A percentile compares a stretch with the other conserved stretches of the same genome.
These are phyloP conservation scores for Backusella macrospora DNA, from an alignment of 192 early-diverging fungal species.

Conservation along the genomic window DNA sequence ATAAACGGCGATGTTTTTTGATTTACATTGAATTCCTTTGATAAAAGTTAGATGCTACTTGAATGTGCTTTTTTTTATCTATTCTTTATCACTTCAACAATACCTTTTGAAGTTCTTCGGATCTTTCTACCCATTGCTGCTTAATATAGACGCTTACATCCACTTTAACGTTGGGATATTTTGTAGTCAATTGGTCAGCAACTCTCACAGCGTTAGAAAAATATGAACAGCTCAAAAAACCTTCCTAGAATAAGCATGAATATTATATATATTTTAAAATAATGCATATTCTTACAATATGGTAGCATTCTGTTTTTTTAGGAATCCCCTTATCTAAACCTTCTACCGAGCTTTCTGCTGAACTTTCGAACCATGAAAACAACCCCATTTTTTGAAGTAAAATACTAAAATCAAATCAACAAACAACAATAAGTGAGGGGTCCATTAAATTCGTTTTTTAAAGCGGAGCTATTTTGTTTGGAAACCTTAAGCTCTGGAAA, in stretches of 20 bases:
- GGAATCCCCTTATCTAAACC: constrained; percentile 28
- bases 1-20: constrained; percentile 53
- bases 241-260: constrained; percentile 38
- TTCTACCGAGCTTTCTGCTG: neutral
- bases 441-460: neutral
- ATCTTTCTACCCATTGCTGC: constrained; percentile 37
- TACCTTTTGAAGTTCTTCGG: constrained; percentile 29
- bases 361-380: constrained; percentile 22
- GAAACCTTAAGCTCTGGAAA: too few relatives aligned
- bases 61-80: neutral
- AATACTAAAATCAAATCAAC: neutral
- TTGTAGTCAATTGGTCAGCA: constrained; percentile 33
- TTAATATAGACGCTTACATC: constrained; percentile 33
- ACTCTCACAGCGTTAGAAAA: constrained; percentile 43
- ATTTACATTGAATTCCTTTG: constrained; percentile 23
- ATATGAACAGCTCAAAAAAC: constrained; percentile 46
- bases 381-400: constrained; percentile 25
- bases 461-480: neutral
- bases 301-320: constrained; percentile 34
- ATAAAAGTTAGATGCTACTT: neutral
- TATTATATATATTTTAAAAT: neutral
- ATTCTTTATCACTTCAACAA: neutral
- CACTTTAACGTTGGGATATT: constrained; percentile 36
- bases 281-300: constrained; percentile 32
- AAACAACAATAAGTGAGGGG: neutral